Evolutionary conservation across 228 moss, liverwort and hornwort species (phyloP).

Genomic region (Sphagnum fallax): DNA sequence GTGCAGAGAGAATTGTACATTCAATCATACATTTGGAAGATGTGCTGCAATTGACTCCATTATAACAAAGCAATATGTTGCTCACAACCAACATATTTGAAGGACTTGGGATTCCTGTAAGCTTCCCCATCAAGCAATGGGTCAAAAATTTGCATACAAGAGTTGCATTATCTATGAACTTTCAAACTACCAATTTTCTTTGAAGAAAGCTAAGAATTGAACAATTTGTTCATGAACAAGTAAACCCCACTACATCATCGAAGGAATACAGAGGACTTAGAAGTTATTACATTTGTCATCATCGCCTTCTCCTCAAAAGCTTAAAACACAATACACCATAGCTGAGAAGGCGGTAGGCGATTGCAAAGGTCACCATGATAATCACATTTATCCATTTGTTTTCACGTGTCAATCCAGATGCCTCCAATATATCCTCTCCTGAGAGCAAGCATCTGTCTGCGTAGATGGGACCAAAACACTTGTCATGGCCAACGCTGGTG

Average conservation of each 20-base stretch:
- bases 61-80: too few species aligned
- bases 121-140: not conserved
- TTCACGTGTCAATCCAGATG: slow-evolving; percentile 36
- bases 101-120: slow-evolving; percentile 3
- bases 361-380: slow-evolving; percentile 45
- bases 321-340: slow-evolving; percentile 54
- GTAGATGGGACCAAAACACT: slow-evolving; percentile 41
- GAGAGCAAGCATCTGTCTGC: slow-evolving; percentile 39
- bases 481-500: slow-evolving; percentile 22
- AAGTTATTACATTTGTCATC: not conserved
- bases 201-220: too few species aligned
- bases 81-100: not conserved
- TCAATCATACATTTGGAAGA: too few species aligned
- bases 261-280: not conserved
- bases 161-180: too few species aligned
- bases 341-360: slow-evolving; percentile 58
- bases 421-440: slow-evolving; percentile 40
- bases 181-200: too few species aligned
- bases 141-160: not conserved
- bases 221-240: too few species aligned
- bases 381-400: slow-evolving; percentile 67
- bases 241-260: not conserved
- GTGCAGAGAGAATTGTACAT: too few species aligned
- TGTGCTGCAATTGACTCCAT: too few species aligned
- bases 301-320: slow-evolving; percentile 56